phyloP scores from a whole-genome alignment of 2,329 filamentous ascomycete genomes.

The Aspergillus aculeatinus region DNA sequence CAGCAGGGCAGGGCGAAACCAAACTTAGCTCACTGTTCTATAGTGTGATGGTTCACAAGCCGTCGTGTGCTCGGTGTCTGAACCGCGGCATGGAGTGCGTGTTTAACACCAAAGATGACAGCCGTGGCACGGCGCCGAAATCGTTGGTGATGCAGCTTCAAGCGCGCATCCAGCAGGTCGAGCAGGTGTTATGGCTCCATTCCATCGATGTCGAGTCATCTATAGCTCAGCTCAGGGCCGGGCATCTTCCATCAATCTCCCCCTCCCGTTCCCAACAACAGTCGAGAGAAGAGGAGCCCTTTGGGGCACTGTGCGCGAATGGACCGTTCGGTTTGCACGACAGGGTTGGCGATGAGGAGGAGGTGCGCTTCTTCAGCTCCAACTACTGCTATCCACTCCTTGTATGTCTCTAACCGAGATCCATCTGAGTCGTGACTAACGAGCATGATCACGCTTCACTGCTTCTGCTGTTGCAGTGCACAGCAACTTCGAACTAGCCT shows the following conservation, averaged over 20 bases:
- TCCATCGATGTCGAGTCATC: slow-evolving; percentile 3
- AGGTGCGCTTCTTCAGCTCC: background rate
- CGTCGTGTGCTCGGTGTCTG: background rate
- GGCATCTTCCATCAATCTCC: too few relatives aligned
- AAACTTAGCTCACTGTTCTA: background rate
- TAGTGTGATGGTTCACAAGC: background rate
- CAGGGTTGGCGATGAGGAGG: background rate
- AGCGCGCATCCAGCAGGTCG: background rate
- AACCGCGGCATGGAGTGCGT: background rate
- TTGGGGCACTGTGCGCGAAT: background rate
- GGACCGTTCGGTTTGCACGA: background rate
- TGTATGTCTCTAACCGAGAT: background rate
- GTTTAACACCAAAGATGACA: background rate
- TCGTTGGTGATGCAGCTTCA: background rate
- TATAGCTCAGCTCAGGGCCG: background rate
- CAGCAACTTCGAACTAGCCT: background rate
- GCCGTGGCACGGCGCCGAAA: background rate
- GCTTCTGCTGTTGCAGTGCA: background rate
- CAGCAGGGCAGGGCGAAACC: too few relatives aligned
- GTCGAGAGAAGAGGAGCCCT: background rate
- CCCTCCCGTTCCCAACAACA: too few relatives aligned
- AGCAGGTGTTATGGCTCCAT: background rate
- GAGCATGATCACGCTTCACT: background rate
- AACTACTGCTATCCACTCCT: background rate
- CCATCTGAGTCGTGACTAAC: background rate